Percentiles rank a stretch among this genome's conserved stretches.
Evolutionary conservation across 345 rosid genomes (phyloP).

Genomic region (Eucalyptus paniculata): DNA sequence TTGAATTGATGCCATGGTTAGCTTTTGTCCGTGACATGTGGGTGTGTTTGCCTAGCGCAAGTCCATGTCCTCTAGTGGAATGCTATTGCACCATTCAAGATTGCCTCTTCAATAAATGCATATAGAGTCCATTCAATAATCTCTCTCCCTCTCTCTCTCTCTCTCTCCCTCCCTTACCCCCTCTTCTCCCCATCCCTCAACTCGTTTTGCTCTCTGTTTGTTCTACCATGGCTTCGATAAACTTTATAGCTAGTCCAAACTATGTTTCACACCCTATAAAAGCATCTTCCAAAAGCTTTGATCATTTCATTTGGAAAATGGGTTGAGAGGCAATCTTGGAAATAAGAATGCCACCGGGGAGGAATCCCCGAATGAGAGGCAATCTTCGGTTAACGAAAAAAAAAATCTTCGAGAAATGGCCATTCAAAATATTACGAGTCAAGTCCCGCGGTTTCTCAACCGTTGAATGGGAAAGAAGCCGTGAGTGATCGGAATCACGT

Average conservation of each 20-base stretch:
- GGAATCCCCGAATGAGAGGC: constrained; percentile 6
- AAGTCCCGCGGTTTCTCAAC: background rate
- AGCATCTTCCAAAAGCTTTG: constrained; percentile 1
- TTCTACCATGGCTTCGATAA: constrained; percentile 21
- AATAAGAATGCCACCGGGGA: background rate
- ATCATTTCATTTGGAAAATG: background rate
- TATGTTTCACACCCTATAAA: background rate
- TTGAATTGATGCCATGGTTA: no score
- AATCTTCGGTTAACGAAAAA: no score
- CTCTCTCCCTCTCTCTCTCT: background rate
- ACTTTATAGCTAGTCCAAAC: constrained; percentile 3
- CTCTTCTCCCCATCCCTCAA: no score
- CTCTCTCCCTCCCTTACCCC: no score
- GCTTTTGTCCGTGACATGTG: no score
- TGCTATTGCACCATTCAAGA: no score
- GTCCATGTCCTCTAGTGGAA: no score
- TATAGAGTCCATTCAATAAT: background rate
- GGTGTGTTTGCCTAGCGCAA: no score
- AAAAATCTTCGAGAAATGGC: background rate
- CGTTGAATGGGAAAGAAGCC: constrained; percentile 13
- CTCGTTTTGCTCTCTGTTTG: background rate
- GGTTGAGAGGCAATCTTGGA: background rate
- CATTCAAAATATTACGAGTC: constrained; percentile 13
- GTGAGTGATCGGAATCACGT: constrained; percentile 18
- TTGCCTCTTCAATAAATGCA: no score